phyloP scores from a whole-genome alignment of 768 basidiomycete genomes.

The Tylopilus vinaceipallidus region DNA sequence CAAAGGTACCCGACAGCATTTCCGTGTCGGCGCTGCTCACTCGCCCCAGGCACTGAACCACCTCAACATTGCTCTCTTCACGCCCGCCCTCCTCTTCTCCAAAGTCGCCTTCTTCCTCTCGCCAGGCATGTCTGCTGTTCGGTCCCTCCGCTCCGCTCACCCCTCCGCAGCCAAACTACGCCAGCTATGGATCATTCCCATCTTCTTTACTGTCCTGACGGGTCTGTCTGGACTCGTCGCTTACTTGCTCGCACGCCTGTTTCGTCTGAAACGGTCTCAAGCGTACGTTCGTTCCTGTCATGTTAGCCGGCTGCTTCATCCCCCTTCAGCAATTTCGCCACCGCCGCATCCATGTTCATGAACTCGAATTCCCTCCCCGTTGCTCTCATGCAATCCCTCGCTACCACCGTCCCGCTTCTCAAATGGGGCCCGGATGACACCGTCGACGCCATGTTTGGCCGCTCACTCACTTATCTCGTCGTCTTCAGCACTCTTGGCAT shows the following conservation, averaged over 20 bases:
- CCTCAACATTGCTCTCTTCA: constrained; percentile 87
- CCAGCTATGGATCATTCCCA: constrained; percentile 83
- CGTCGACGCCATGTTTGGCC: constrained; percentile 85
- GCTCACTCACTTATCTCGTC: constrained; percentile 86
- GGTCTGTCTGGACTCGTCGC: constrained; percentile 67
- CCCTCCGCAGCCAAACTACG: constrained; percentile 59
- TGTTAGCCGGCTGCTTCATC: not conserved
- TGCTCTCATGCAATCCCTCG: constrained; percentile 89
- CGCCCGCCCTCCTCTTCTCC: constrained; percentile 83
- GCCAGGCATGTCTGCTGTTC: constrained; percentile 50
- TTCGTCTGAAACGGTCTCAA: constrained; percentile 73
- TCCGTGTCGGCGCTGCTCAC: not conserved
- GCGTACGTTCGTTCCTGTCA: constrained; percentile 43
- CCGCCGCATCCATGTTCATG: constrained; percentile 87
- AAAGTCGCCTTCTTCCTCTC: constrained; percentile 93
- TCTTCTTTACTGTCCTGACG: constrained; percentile 82
- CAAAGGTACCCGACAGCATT: constrained; percentile 54
- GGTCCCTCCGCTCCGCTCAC: constrained; percentile 1
- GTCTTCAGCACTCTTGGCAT: constrained; percentile 94
- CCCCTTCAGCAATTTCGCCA: constrained; percentile 62
- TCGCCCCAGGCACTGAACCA: constrained; percentile 63
- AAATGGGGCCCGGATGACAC: constrained; percentile 83
- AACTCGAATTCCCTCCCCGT: constrained; percentile 95
- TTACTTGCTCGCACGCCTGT: constrained; percentile 56
- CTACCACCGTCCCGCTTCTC: constrained; percentile 75